Evolutionary conservation across 305 asterid genomes (phyloP).

Genomic region (Caryopteris hybrid): DNA sequence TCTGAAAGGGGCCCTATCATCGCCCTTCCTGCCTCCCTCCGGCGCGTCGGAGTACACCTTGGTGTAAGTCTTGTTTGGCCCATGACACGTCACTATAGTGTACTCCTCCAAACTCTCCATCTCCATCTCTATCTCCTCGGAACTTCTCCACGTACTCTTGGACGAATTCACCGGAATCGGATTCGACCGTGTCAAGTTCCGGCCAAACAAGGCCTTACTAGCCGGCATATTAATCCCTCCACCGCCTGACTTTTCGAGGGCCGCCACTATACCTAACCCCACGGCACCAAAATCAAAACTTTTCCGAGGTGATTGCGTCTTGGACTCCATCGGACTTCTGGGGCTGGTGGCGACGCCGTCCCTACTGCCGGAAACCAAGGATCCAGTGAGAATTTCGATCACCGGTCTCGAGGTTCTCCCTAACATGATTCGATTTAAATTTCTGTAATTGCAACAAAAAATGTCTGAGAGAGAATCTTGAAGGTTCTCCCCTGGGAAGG

Average conservation of each 20-base stretch:
- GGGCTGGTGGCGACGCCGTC: too few species aligned
- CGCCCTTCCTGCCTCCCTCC: slow-evolving; percentile 19
- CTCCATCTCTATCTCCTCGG: slow-evolving; percentile 39
- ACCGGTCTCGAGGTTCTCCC: slow-evolving; percentile 54
- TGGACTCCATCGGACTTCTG: slow-evolving; percentile 38
- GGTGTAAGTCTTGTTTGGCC: slow-evolving; percentile 41
- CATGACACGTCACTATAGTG: slow-evolving; percentile 62
- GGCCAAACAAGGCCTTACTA: slow-evolving; percentile 29
- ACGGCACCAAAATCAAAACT: slow-evolving; percentile 64
- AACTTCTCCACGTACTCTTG: neutral
- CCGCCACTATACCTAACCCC: slow-evolving; percentile 84
- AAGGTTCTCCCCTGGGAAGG: neutral
- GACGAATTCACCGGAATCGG: slow-evolving; percentile 64
- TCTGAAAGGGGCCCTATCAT: slow-evolving; percentile 25
- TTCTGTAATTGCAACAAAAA: neutral
- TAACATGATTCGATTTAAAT: slow-evolving; percentile 34
- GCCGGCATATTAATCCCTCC: slow-evolving; percentile 22
- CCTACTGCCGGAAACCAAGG: slow-evolving; percentile 38
- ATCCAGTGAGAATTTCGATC: slow-evolving; percentile 50
- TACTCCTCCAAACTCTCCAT: slow-evolving; percentile 58
- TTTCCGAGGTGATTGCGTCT: slow-evolving; percentile 44
- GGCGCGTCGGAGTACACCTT: slow-evolving; percentile 38
- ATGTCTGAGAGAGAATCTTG: neutral
- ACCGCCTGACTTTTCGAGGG: slow-evolving; percentile 50
- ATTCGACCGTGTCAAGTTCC: slow-evolving; percentile 45